Evolutionary conservation across 2,329 filamentous ascomycete species (phyloP), one percentile per base, ranked within the genome.

Genomic region (Corniculantispora saksenae): DNA sequence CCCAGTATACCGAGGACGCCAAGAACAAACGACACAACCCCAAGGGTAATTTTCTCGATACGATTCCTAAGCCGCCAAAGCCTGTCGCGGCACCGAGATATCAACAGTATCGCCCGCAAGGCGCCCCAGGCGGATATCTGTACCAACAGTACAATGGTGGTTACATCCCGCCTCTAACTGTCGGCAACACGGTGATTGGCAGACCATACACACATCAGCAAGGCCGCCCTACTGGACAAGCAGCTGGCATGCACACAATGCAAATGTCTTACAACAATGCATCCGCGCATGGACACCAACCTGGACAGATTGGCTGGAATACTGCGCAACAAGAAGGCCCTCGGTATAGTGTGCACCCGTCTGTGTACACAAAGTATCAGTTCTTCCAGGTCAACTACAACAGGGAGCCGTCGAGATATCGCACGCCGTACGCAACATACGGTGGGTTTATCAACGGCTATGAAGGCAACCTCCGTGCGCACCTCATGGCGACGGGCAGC

Each of bases 1-100:
- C 93, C 29, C 93, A 96, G 75, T 99, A 95, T 78, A 97, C 94
- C 5, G 91, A 95, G 72, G 89, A 97, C 77, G 86, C 85, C 51
- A 68, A 72, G 10, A 82, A 77, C 15, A 83, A 78, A n/a, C 80
- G 80, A 54, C 84, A 92, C 76, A 92, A 92, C 66, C 79, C 83
- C 2, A 89, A 86, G 77, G 89, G 88, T 69, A 91, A 90, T 73
- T 94, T 90, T 76, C 76, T 93, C 73, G 89, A 92, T 54, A 89
- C 89, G 2, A 80, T 93, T 61, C 87, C 81, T 60, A 86, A 86
- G 69, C 81, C 83, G 5, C 71, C 75, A 4, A 82, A 79, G 67
- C 76, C 78, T 27, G 72, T 70, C 55, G 78, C 73, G 27, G 62
- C 63, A 13, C 67, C 73, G 19, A 68, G 69, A 64, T 71, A 68